Conservation (phyloP, 202 grass and related monocot genomes). For the Hordeum pubiflorum region DNA sequence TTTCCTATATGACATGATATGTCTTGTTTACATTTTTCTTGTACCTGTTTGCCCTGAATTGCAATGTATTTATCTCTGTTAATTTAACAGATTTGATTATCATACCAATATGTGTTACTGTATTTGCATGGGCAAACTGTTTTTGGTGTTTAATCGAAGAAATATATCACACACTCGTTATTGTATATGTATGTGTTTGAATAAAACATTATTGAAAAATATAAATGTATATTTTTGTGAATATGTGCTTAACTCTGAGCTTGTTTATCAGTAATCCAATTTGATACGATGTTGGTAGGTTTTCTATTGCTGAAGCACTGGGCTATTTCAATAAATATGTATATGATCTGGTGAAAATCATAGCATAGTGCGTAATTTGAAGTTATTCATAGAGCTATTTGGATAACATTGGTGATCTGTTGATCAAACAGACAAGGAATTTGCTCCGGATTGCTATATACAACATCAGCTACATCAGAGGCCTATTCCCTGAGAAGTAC, state of each 20-base stretch:
- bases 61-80: neutral
- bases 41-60: neutral
- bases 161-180: neutral
- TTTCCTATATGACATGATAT: neutral
- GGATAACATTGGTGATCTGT: slow-evolving; percentile 16
- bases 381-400: neutral
- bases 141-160: neutral
- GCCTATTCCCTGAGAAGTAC: slow-evolving; percentile 92
- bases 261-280: neutral
- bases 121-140: neutral
- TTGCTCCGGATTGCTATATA: slow-evolving; percentile 95
- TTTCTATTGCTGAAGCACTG: neutral
- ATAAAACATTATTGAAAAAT: neutral
- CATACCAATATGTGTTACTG: neutral
- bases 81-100: neutral
- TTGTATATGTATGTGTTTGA: neutral
- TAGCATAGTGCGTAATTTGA: neutral
- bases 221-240: neutral
- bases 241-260: neutral
- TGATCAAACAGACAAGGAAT: slow-evolving; percentile 78
- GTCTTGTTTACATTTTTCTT: neutral
- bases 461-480: slow-evolving; percentile 98
- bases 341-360: slow-evolving; percentile 3
- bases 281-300: neutral
- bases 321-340: neutral